A percentile compares a stretch with the other conserved stretches of the same genome.
These are phyloP conservation scores for Delonix regia DNA, from an alignment of 306 rosid genomes.

Conservation along the genomic window DNA sequence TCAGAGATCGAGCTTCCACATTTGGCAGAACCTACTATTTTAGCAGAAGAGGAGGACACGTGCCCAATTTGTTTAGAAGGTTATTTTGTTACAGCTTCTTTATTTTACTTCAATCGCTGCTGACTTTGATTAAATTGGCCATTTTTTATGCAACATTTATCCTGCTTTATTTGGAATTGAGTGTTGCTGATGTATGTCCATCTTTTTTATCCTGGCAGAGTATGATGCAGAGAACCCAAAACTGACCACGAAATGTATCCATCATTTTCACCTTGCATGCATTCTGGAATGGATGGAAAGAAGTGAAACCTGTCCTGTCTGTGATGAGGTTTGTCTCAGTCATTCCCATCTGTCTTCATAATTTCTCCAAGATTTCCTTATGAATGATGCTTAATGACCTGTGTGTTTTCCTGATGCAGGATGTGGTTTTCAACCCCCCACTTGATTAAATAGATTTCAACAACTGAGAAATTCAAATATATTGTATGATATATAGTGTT, in stretches of 20 bases:
- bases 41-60: slow-evolving; percentile 75
- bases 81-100: slow-evolving; percentile 40
- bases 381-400: slow-evolving; percentile 24
- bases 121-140: neutral
- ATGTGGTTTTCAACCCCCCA: slow-evolving; percentile 70
- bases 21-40: slow-evolving; percentile 48
- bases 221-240: slow-evolving; percentile 86
- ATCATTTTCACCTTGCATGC: slow-evolving; percentile 97
- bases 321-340: slow-evolving; percentile 73
- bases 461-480: slow-evolving; percentile 25
- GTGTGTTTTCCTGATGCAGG: slow-evolving; percentile 62
- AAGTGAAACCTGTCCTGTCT: slow-evolving; percentile 87
- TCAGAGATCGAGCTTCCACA: slow-evolving; percentile 70
- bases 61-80: slow-evolving; percentile 98
- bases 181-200: neutral
- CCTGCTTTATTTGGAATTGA: slow-evolving; percentile 29
- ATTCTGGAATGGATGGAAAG: slow-evolving; percentile 99
- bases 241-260: slow-evolving; percentile 73
- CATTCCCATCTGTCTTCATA: slow-evolving; percentile 28
- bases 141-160: slow-evolving; percentile 13
- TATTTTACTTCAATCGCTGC: neutral
- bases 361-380: neutral
- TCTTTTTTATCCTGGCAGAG: slow-evolving; percentile 53
- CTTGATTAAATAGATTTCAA: slow-evolving; percentile 57
- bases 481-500: slow-evolving; percentile 34